A percentile compares a stretch with the other conserved stretches of the same genome.
phyloP scores from a whole-genome alignment of 192 early-diverging fungal species.

The Coemansia sp. region DNA sequence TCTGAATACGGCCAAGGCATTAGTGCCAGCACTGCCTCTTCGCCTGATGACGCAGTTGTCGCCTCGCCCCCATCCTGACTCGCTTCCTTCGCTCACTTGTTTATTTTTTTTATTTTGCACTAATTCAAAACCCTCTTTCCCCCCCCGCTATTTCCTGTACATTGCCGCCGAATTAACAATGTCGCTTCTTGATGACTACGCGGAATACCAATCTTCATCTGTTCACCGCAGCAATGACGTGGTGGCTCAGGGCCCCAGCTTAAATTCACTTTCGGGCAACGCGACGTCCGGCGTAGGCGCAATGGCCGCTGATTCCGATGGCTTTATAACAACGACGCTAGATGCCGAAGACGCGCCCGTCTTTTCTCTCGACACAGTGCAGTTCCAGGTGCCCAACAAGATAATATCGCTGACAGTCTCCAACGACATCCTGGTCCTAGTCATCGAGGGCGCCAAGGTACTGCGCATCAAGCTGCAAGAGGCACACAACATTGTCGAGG shows the following conservation, averaged over 20 bases:
- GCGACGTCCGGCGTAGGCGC: background rate
- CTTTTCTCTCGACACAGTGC: conserved; percentile 88
- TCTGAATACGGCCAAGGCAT: conserved; percentile 22
- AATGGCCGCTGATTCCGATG: conserved; percentile 23
- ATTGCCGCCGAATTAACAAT: conserved; percentile 19
- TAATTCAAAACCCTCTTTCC: background rate
- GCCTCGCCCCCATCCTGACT: background rate
- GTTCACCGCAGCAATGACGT: background rate
- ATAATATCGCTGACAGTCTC: conserved; percentile 78
- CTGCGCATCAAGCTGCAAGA: conserved; percentile 91
- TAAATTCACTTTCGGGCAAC: background rate
- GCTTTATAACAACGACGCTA: conserved; percentile 46
- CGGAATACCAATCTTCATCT: conserved; percentile 39
- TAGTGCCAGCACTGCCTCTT: background rate
- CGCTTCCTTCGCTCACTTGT: background rate
- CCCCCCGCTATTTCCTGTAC: background rate
- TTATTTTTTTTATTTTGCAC: background rate
- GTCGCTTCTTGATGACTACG: conserved; percentile 56
- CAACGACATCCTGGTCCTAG: conserved; percentile 84
- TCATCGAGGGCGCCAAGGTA: conserved; percentile 72
- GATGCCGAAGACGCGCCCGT: conserved; percentile 57
- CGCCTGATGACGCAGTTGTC: background rate
- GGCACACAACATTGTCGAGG: conserved; percentile 60
- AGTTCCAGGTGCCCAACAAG: conserved; percentile 82
- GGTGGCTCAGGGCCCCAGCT: background rate